phyloP scores from a whole-genome alignment of 2,329 filamentous ascomycete genomes.

The Phaeosphaeriaceae sp. region DNA sequence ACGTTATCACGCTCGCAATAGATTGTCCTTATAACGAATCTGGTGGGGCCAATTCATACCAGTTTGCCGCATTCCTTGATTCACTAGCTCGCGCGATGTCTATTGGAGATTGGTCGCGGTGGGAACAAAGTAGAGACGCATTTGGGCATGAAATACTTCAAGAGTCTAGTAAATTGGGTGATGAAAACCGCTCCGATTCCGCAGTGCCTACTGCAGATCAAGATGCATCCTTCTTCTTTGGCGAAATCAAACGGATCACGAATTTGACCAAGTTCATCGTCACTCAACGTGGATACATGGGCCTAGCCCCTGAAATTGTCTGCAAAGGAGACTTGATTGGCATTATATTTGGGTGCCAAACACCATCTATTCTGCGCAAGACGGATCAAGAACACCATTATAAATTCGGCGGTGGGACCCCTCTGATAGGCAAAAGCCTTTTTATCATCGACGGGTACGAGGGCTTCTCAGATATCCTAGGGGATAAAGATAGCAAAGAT shows the following conservation, averaged over 20 bases:
- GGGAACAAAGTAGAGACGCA: not conserved
- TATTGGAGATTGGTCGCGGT: not conserved
- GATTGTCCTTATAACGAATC: not conserved
- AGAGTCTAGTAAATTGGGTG: not conserved
- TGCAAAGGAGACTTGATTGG: not conserved
- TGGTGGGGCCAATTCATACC: not conserved
- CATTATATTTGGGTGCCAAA: slow-evolving; percentile 11
- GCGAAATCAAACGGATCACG: not conserved
- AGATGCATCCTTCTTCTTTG: not conserved
- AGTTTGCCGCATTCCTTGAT: not conserved
- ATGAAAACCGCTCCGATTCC: not conserved
- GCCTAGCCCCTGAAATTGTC: slow-evolving; percentile 2
- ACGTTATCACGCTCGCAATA: not conserved
- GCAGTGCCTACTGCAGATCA: not conserved
- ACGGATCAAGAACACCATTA: not conserved
- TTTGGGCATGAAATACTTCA: not conserved
- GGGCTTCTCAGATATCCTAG: not conserved
- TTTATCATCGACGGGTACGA: not conserved
- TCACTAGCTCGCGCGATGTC: not conserved
- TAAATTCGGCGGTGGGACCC: not conserved
- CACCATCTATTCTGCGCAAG: slow-evolving; percentile 5
- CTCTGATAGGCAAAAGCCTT: not conserved
- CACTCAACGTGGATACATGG: slow-evolving; percentile 8
- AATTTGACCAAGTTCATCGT: not conserved
- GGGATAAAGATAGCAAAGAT: not conserved